Evolutionary conservation across 164 flowering plant genomes (phyloP).

Genomic region (Umbilicus rupestris): DNA sequence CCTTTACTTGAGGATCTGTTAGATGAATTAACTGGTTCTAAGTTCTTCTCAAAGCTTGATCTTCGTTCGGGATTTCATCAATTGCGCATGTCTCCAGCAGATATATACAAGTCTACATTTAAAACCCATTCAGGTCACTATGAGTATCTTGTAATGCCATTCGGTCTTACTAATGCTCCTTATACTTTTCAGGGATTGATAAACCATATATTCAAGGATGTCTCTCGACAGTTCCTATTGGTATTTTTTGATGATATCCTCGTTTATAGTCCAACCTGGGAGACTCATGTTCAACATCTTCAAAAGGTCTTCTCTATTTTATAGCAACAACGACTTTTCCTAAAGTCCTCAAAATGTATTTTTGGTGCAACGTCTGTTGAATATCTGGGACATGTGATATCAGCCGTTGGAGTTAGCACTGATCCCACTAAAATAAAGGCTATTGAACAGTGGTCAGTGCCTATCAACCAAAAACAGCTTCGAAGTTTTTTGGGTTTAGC

Average conservation of each 20-base stretch:
- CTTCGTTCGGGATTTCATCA: conserved; percentile 5
- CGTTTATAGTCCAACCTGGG: background rate
- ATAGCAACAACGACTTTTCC: background rate
- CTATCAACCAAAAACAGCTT: background rate
- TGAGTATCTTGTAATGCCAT: background rate
- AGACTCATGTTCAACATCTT: background rate
- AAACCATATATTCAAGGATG: background rate
- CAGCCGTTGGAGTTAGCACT: background rate
- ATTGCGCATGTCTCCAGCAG: background rate
- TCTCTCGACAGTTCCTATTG: background rate
- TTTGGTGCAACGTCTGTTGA: background rate
- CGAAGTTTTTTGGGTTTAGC: background rate
- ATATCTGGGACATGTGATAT: background rate
- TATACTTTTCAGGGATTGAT: background rate
- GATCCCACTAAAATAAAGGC: background rate
- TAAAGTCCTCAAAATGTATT: background rate
- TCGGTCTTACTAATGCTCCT: too few species aligned
- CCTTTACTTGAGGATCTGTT: background rate
- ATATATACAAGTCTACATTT: background rate
- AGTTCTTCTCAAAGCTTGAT: too few species aligned
- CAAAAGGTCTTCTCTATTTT: background rate
- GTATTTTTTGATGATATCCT: background rate
- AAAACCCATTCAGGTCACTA: conserved; percentile 13
- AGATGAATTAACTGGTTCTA: background rate
- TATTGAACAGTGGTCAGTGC: background rate